These are phyloP conservation scores for Diplodia sapinea DNA, from an alignment of 2,329 filamentous ascomycete species.

Conservation along the genomic window DNA sequence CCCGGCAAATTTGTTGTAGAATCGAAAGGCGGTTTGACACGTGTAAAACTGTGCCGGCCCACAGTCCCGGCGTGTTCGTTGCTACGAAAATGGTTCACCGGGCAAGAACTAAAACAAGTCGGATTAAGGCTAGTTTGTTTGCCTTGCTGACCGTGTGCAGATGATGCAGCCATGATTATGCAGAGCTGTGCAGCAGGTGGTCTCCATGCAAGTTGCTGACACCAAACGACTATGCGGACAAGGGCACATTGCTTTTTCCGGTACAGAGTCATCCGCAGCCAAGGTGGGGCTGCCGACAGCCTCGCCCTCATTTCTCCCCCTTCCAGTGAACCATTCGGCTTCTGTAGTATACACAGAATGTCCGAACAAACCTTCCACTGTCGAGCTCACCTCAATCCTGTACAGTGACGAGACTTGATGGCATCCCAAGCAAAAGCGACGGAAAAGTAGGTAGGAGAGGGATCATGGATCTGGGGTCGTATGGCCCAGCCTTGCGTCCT, in stretches of 20 bases:
- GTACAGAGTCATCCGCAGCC: background rate
- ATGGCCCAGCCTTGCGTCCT: background rate
- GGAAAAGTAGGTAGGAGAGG: background rate
- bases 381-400: background rate
- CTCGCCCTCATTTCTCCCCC: background rate
- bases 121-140: background rate
- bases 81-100: background rate
- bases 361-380: background rate
- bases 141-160: background rate
- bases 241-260: background rate
- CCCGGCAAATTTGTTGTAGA: background rate
- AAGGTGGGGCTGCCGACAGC: background rate
- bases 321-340: background rate
- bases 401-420: background rate
- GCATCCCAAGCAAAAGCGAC: background rate
- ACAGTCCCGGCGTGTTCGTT: background rate
- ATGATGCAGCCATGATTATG: background rate
- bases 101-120: background rate
- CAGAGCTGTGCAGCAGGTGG: background rate
- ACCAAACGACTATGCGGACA: background rate
- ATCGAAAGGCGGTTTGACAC: background rate
- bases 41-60: background rate
- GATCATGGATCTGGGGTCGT: background rate
- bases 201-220: background rate
- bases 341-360: background rate